These are phyloP conservation scores for Didymella keratinophila DNA, from an alignment of 2,329 filamentous ascomycete species.

Conservation along the genomic window DNA sequence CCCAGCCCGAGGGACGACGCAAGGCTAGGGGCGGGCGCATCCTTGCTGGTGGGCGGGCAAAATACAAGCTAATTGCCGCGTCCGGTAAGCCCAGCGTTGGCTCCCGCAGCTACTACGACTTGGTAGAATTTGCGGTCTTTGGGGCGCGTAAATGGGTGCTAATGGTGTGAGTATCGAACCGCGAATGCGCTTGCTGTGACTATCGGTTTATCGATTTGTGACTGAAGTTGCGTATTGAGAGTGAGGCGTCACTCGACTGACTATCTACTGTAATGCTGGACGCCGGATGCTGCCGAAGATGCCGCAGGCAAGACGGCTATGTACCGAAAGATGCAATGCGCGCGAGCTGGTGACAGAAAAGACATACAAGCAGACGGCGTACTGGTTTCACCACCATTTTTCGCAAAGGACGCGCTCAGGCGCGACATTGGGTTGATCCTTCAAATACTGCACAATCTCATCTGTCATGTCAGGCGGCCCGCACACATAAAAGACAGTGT, in stretches of 20 bases:
- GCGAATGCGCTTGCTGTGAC: constrained; percentile 28
- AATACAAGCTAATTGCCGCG: constrained; percentile 5
- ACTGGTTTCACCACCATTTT: constrained; percentile 59
- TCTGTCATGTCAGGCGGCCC: constrained; percentile 60
- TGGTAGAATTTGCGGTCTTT: constrained; percentile 30
- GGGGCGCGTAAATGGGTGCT: constrained; percentile 38
- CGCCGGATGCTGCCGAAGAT: constrained; percentile 11
- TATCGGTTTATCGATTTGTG: constrained; percentile 5
- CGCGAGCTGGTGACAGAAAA: constrained; percentile 9
- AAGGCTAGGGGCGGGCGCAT: constrained; percentile 9
- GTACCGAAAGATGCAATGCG: constrained; percentile 14
- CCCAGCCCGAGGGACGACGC: constrained; percentile 1
- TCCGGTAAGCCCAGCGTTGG: constrained; percentile 17
- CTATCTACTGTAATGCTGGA: constrained; percentile 19
- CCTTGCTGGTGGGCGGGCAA: constrained; percentile 15
- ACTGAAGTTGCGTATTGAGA: constrained; percentile 18
- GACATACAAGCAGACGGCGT: constrained; percentile 1
- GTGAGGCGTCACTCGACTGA: constrained; percentile 23
- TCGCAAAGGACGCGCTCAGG: constrained; percentile 56
- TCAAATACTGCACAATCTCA: constrained; percentile 52
- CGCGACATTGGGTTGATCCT: constrained; percentile 49
- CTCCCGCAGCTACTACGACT: constrained; percentile 18
- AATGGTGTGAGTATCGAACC: constrained; percentile 34
- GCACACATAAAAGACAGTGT: constrained; percentile 58
- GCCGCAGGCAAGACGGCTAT: constrained; percentile 5